These are phyloP conservation scores for Ceratocystiopsis minuta DNA, from an alignment of 2,329 filamentous ascomycete species.

Conservation along the genomic window DNA sequence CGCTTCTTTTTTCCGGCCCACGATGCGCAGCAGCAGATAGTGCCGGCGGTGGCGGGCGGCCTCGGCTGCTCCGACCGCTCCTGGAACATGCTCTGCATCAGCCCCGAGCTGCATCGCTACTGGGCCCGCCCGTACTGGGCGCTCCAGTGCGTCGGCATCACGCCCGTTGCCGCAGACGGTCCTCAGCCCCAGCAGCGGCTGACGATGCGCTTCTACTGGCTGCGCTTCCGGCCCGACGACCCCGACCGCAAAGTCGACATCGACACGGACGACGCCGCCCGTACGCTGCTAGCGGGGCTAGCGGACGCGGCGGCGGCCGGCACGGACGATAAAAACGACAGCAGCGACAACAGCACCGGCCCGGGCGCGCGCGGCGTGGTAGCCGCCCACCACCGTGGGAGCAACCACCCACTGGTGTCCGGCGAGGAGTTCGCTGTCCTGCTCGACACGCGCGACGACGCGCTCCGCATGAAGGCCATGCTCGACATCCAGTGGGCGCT, in stretches of 20 bases:
- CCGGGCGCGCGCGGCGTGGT: not conserved
- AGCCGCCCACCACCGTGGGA: not conserved
- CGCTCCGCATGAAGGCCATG: not conserved
- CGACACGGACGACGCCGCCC: not conserved
- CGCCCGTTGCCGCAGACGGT: not conserved
- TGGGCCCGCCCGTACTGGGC: not conserved
- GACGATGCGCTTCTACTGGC: not conserved
- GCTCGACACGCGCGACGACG: not conserved
- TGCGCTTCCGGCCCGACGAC: not conserved
- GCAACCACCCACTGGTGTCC: not conserved
- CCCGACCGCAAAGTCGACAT: not conserved
- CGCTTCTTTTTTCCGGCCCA: not conserved
- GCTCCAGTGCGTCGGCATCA: not conserved
- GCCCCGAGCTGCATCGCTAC: not conserved
- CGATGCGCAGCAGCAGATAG: not conserved
- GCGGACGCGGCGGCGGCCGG: not conserved
- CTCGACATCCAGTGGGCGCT: not conserved
- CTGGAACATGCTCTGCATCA: not conserved
- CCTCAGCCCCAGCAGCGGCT: not conserved
- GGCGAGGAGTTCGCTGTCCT: not conserved
- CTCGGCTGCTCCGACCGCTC: not conserved
- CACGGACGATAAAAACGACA: too few species aligned
- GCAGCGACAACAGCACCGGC: too few species aligned
- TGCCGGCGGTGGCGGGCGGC: not conserved
- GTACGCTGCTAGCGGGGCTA: not conserved